Evolutionary conservation across 257 asterid species (phyloP), one percentile per base, ranked within the genome.

Genomic region (Gentiana straminea): DNA sequence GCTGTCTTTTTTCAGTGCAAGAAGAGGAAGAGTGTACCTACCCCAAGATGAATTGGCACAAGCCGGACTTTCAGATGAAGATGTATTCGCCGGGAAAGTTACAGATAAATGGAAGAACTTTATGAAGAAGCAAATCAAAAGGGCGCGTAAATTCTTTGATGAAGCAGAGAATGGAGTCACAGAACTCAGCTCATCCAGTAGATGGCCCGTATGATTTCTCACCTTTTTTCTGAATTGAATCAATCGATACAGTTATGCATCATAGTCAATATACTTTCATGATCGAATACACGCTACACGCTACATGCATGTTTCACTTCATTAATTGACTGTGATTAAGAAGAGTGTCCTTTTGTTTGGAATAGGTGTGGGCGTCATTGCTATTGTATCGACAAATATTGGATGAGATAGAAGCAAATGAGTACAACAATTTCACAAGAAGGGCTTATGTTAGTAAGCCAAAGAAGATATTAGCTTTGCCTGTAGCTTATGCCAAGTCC

Each of bases 1-100:
- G 13, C 45, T 34, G 61, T 38, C 65, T 57, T 62, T 52, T 52
- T 72, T 35, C 61, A 92, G 99, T 77, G 91, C 99, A 5, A 75
- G 94, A 58, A 80, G 99, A 49, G 99, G 97, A 70, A 70, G 99
- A 71, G 65, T 92, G 51, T 92, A 92, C 72, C 79, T 92, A 11
- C 99, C 99, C 51, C 97, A 83, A 75, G 97, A 92, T 61, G 99
- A 92, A 73, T 55, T 92, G 60, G 92, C 95, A 10, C 91, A 78
- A 59, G 97, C 94, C 3, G 97, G 97, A 59, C 80, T 92, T 54
- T 78, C 91, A 0, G 97, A 88, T 0, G 97, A 88, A 3, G 99
- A 92, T 66, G 82, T 92, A 68, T 86, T 85, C 57, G 78, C 83
- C 13, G 92, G 94, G 63, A 77, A 75, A 72, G 97, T 92, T 8